Conservation (phyloP, 2,329 filamentous ascomycete species). For the Chaetomium globosum region DNA sequence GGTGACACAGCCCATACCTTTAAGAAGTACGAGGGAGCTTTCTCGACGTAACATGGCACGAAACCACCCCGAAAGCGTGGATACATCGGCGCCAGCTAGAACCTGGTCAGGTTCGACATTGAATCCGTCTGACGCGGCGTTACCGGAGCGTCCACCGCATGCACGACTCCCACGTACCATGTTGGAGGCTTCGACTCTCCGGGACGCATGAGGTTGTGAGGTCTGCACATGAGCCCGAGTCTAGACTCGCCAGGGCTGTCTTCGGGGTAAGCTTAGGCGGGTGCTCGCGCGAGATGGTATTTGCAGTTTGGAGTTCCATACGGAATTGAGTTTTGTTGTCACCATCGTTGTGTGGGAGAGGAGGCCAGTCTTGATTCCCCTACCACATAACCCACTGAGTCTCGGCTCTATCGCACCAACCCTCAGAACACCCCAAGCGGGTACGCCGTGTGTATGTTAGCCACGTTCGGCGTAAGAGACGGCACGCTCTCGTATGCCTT, state of each 20-base stretch:
- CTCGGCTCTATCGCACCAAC: background rate
- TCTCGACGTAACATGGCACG: background rate
- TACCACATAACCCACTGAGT: background rate
- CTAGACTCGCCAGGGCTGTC: background rate
- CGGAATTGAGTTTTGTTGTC: background rate
- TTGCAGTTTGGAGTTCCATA: background rate
- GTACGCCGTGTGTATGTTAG: constrained; percentile 50
- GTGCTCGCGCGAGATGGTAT: background rate
- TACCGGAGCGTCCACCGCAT: background rate
- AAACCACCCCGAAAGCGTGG: background rate
- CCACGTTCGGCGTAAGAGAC: constrained; percentile 46
- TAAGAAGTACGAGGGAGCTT: background rate
- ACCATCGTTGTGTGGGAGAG: background rate
- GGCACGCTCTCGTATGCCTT: constrained; percentile 50
- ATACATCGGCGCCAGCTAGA: background rate
- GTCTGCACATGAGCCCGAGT: background rate
- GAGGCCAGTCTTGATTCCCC: background rate
- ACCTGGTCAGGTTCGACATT: background rate
- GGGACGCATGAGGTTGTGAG: background rate
- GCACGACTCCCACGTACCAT: background rate
- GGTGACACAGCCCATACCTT: background rate
- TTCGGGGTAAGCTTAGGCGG: background rate
- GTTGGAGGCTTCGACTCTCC: background rate
- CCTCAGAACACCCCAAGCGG: constrained; percentile 46
- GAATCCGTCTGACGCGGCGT: background rate